Percentiles rank a stretch among this genome's conserved stretches.
These are phyloP conservation scores for Venturia oleaginea DNA, from an alignment of 2,329 filamentous ascomycete species.

Conservation along the genomic window DNA sequence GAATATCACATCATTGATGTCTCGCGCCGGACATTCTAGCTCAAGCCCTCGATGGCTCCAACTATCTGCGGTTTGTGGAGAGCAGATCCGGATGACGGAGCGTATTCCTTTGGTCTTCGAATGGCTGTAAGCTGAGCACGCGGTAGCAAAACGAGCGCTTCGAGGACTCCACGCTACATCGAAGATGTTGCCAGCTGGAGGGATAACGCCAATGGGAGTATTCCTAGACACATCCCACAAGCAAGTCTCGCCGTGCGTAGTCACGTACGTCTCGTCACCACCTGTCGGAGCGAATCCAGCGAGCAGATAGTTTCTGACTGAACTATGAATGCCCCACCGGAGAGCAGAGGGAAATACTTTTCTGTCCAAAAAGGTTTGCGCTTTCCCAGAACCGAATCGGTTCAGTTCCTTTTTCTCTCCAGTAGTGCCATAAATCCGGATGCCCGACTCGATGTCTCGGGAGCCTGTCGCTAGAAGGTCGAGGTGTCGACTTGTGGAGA, in stretches of 20 bases:
- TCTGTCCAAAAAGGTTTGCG: constrained; percentile 21
- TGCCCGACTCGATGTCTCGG: constrained; percentile 22
- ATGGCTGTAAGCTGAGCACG: constrained; percentile 32
- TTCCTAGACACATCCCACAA: constrained; percentile 43
- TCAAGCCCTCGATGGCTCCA: constrained; percentile 28
- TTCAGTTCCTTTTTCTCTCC: background rate
- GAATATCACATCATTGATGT: constrained; percentile 53
- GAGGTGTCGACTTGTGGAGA: constrained; percentile 33
- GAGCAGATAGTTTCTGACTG: constrained; percentile 37
- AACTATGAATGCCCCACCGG: constrained; percentile 36
- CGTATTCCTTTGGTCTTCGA: constrained; percentile 30
- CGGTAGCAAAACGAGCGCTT: constrained; percentile 41
- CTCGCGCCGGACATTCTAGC: constrained; percentile 48
- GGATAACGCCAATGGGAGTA: constrained; percentile 32
- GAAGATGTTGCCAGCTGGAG: constrained; percentile 46
- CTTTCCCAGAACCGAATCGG: constrained; percentile 24
- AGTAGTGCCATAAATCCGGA: constrained; percentile 13
- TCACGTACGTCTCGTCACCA: constrained; percentile 21
- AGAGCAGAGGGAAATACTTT: constrained; percentile 28
- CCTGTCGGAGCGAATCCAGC: constrained; percentile 44
- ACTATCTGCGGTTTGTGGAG: constrained; percentile 26
- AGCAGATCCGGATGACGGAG: constrained; percentile 46
- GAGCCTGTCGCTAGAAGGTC: constrained; percentile 42
- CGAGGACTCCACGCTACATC: constrained; percentile 48
- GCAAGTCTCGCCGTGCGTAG: constrained; percentile 41